Base-by-base conservation (phyloP, 352 stramenopile genomes). In the Pythium biforme region DNA sequence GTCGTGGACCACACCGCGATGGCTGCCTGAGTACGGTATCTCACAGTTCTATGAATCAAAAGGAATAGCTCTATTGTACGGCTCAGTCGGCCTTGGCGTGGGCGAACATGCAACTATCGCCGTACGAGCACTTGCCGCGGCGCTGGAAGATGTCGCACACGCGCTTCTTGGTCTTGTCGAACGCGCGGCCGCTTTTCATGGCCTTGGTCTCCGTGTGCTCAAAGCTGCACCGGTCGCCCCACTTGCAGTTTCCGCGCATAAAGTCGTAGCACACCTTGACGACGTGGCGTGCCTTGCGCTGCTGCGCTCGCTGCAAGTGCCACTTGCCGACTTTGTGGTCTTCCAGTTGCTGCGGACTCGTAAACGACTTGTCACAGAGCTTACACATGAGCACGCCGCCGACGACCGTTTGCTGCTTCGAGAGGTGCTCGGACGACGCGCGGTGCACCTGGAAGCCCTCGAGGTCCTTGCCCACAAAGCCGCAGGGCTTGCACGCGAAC, bases 251-350 rank as follows among this genome's bases (percentile, higher is more conserved):
- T n/a, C 86, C 83, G 31, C 83, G 83, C 65, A 89, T 75, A 56
- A 92, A 93, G 53, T 95, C 83, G 65, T 92, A 95, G 75, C 86
- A 95, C 43, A 90, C 70, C 41, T 85, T 81, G 15, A 90, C 75
- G 9, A 81, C 74, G 51, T 90, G 83, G 17, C 82, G 76, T 37
- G 73, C 73, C 56, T 86, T 89, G 61, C 86, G 84, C 57, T 89
- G 69, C 40, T 88, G 73, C 29, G 70, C 69, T 26, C 86, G 83
- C 61, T 90, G 83, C 64, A 82, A 84, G 53, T 95, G 86, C 86
- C 86, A 95, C 68, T 95, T 95, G 37, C 86, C 86, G 17, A 65
- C 66, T 39, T 83, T 82, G 56, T 95, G 86, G 56, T 95, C 86
- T 14, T 84, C 72, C 37, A 95, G 60, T 58, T 95, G 86, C 22